Evolutionary conservation across 2,329 filamentous ascomycete genomes (phyloP).

Genomic region (Colletotrichum magnum): DNA sequence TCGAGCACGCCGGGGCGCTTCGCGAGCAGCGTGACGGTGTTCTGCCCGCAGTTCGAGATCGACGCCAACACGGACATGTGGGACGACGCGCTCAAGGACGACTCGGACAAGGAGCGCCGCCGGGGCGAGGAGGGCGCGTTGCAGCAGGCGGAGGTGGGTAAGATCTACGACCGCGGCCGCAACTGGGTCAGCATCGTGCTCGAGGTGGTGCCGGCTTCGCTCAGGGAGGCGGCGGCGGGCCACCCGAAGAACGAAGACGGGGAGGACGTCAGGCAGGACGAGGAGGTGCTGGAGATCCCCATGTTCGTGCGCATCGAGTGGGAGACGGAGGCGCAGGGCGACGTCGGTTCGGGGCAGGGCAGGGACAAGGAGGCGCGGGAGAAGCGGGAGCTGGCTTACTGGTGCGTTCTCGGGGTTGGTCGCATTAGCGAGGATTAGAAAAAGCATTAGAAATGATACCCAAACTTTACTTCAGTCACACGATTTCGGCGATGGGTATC

Average conservation of each 20-base stretch:
- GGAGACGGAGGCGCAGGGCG: conserved; percentile 79
- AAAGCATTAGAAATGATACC: conserved; percentile 56
- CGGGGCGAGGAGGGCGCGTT: conserved; percentile 58
- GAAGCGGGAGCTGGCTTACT: conserved; percentile 92
- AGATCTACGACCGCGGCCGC: conserved; percentile 93
- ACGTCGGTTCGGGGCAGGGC: conserved; percentile 69
- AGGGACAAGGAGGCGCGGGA: conserved; percentile 76
- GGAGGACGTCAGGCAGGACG: conserved; percentile 68
- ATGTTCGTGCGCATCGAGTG: conserved; percentile 95
- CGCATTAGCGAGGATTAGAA: conserved; percentile 72
- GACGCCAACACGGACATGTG: conserved; percentile 89
- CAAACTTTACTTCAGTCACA: conserved; percentile 40
- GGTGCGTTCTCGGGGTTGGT: conserved; percentile 92
- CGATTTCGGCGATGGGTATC: background rate
- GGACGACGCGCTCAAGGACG: conserved; percentile 87
- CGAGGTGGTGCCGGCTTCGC: conserved; percentile 82
- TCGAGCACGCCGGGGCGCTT: conserved; percentile 83
- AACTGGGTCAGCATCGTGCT: conserved; percentile 97
- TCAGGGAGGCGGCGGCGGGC: conserved; percentile 56
- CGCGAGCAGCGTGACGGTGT: conserved; percentile 85
- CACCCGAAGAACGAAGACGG: conserved; percentile 50
- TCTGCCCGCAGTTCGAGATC: conserved; percentile 95
- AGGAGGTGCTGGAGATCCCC: conserved; percentile 86
- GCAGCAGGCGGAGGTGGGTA: conserved; percentile 85
- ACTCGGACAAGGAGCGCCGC: conserved; percentile 54